Conservation (phyloP, 192 early-diverging fungal species). For the Obelidium mucronatum region DNA sequence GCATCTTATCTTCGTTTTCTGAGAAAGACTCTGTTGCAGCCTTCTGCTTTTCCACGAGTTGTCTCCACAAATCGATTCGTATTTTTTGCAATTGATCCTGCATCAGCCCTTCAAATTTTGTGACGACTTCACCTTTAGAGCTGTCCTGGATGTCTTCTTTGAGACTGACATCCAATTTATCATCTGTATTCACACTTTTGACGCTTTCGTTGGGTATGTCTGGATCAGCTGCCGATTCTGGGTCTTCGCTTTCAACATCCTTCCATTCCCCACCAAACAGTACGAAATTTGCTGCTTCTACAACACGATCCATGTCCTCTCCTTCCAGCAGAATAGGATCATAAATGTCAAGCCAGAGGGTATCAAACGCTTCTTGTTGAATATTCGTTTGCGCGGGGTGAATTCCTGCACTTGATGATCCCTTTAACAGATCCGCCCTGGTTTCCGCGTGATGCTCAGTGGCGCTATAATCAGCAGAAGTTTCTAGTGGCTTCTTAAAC, state of each 20-base stretch:
- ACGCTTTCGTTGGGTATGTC: background rate
- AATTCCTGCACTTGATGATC: constrained; percentile 8
- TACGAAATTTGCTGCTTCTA: constrained; percentile 17
- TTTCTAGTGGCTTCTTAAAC: background rate
- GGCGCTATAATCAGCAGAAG: background rate
- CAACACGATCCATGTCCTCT: constrained; percentile 18
- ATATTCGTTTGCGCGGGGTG: constrained; percentile 19
- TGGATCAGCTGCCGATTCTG: background rate
- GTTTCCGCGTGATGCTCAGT: background rate
- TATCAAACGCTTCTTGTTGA: constrained; percentile 31
- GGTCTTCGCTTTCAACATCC: background rate
- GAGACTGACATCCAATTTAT: background rate
- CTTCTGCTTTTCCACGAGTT: background rate
- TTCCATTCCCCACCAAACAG: background rate
- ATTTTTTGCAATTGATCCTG: background rate
- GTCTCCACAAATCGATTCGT: constrained; percentile 23
- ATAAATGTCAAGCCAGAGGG: constrained; percentile 31
- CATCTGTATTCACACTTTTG: background rate
- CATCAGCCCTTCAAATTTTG: background rate
- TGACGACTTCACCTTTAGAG: no score
- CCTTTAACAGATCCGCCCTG: background rate
- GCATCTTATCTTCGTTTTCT: constrained; percentile 9
- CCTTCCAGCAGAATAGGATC: constrained; percentile 22
- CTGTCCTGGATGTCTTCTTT: background rate
- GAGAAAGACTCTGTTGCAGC: background rate